Evolutionary conservation across 2,329 filamentous ascomycete genomes (phyloP).

Genomic region (Chaetomium strumarium): DNA sequence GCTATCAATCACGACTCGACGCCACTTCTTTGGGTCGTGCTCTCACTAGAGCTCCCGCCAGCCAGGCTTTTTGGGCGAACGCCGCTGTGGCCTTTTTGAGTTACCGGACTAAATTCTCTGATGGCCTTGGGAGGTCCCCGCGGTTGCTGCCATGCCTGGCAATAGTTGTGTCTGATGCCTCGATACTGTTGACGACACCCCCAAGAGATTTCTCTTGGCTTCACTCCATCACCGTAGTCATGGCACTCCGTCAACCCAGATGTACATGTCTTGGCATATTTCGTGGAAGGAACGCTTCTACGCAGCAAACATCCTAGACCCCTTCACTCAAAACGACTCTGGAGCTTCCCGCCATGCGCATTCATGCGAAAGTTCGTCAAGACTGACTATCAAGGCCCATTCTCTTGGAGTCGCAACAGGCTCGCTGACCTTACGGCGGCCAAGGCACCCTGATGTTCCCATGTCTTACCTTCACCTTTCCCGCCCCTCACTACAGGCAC

Average conservation of each 20-base stretch:
- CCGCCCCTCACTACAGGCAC: constrained; percentile 1
- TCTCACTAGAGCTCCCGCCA: no score
- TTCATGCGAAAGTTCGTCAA: constrained; percentile 19
- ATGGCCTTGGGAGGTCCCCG: no score
- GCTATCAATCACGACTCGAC: no score
- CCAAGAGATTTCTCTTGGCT: neutral
- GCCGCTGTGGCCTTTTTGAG: no score
- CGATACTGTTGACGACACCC: neutral
- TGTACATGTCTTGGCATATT: constrained; percentile 12
- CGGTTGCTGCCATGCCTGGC: no score
- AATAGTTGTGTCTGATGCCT: no score
- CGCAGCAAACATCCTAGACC: constrained; percentile 23
- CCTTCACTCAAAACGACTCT: constrained; percentile 19
- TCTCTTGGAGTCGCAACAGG: neutral
- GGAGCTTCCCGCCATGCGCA: constrained; percentile 17
- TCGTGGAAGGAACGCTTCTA: constrained; percentile 21
- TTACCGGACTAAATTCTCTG: no score
- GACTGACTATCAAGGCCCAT: constrained; percentile 7
- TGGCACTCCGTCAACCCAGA: neutral
- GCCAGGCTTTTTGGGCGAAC: no score
- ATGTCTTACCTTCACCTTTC: constrained; percentile 3
- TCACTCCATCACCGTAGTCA: neutral
- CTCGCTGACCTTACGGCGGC: constrained; percentile 15
- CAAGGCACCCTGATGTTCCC: constrained; percentile 2
- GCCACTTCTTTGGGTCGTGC: no score